phyloP scores from a whole-genome alignment of 352 stramenopile genomes.

The Phytophthora citrophthora region DNA sequence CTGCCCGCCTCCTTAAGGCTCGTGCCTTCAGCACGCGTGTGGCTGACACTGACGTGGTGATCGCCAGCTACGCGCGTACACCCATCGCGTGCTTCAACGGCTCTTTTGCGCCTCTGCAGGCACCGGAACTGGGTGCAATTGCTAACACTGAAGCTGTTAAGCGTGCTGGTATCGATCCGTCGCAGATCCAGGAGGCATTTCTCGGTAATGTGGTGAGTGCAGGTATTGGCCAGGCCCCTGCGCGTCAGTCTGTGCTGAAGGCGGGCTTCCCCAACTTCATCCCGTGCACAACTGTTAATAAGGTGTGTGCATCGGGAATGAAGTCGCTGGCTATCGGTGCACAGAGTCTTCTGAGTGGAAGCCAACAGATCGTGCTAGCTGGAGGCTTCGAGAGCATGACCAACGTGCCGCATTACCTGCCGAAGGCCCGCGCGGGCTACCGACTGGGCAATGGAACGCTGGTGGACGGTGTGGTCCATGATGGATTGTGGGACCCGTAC shows the following conservation, averaged over 20 bases:
- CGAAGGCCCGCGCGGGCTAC: conserved; percentile 91
- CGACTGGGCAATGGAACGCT: conserved; percentile 92
- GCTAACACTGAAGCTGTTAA: conserved; percentile 89
- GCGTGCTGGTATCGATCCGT: conserved; percentile 67
- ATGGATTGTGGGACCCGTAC: conserved; percentile 98
- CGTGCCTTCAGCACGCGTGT: conserved; percentile 56
- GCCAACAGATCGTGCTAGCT: conserved; percentile 90
- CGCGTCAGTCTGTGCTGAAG: conserved; percentile 93
- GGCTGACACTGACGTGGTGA: conserved; percentile 89
- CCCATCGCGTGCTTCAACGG: conserved; percentile 97
- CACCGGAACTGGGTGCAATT: conserved; percentile 92
- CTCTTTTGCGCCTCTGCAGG: conserved; percentile 87
- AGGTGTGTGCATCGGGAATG: conserved; percentile 97
- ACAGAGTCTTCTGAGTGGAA: conserved; percentile 90
- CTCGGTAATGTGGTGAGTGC: conserved; percentile 98
- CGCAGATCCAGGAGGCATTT: conserved; percentile 95
- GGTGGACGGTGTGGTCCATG: conserved; percentile 93
- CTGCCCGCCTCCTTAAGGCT: conserved; percentile 42
- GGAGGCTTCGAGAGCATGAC: conserved; percentile 98
- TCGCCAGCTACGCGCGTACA: conserved; percentile 95
- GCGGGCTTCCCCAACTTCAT: conserved; percentile 92
- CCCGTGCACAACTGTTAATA: conserved; percentile 98
- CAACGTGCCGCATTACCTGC: conserved; percentile 98
- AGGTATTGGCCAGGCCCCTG: conserved; percentile 96
- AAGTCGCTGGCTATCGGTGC: conserved; percentile 88